These are phyloP conservation scores for Zasmidium angulare DNA, from an alignment of 2,329 filamentous ascomycete genomes.

Conservation along the genomic window DNA sequence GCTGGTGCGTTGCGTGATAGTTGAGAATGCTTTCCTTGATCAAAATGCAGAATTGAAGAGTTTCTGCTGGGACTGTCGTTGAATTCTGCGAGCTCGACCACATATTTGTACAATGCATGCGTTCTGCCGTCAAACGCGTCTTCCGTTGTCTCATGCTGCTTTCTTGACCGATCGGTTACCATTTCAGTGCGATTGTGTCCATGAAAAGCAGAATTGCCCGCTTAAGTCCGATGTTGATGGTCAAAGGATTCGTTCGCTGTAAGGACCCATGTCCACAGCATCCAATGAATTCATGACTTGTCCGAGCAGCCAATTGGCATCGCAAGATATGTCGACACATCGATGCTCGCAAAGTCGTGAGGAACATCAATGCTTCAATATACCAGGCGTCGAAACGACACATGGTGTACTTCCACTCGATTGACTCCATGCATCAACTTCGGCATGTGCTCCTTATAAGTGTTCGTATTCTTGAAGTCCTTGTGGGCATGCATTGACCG, in stretches of 20 bases:
- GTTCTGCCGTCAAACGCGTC: too few relatives aligned
- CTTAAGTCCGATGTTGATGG: background rate
- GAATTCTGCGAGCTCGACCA: too few relatives aligned
- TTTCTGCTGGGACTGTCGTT: too few relatives aligned
- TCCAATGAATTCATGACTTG: background rate
- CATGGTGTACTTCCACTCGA: background rate
- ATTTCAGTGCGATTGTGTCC: background rate
- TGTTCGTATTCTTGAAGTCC: conserved; percentile 8
- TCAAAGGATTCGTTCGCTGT: background rate
- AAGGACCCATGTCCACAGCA: background rate
- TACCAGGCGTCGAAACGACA: background rate
- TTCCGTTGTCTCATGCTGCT: too few relatives aligned
- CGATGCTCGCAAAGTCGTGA: background rate
- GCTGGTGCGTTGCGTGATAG: background rate
- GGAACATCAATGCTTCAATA: background rate
- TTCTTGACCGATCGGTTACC: too few relatives aligned
- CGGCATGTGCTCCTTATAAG: conserved; percentile 8
- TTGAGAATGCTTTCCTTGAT: too few relatives aligned
- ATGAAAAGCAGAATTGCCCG: background rate
- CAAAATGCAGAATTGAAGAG: too few relatives aligned
- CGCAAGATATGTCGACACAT: background rate
- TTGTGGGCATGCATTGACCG: conserved; percentile 10
- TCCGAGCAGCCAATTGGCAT: background rate
- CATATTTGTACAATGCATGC: too few relatives aligned
- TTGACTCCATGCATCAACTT: conserved; percentile 4